These are phyloP conservation scores for Erigeron philadelphicus DNA, from an alignment of 140 eudicot species.

Conservation along the genomic window DNA sequence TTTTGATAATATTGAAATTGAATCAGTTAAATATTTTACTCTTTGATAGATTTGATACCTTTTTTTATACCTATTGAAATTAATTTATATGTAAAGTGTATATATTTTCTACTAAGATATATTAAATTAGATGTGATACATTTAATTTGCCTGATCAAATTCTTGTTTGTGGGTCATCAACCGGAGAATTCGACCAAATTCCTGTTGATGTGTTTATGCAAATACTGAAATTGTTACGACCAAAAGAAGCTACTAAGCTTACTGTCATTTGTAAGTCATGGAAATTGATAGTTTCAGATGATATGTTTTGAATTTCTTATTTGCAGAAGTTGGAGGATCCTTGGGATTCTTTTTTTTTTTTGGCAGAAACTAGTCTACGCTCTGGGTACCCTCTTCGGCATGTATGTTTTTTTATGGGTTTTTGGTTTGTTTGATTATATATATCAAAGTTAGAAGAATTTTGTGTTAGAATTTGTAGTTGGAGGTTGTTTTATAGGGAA, in stretches of 20 bases:
- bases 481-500: no score
- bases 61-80: no score
- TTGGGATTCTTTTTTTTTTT: conserved; percentile 64
- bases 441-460: neutral
- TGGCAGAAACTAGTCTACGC: conserved; percentile 56
- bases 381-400: conserved; percentile 66
- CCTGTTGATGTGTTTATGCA: conserved; percentile 53
- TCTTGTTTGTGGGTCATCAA: conserved; percentile 38
- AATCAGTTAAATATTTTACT: no score
- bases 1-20: no score
- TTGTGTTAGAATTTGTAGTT: no score
- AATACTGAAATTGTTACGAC: conserved; percentile 56
- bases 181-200: conserved; percentile 64
- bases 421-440: neutral
- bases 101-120: no score
- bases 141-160: conserved; percentile 21
- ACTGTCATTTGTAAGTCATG: conserved; percentile 53
- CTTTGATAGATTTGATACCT: no score
- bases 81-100: no score
- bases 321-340: conserved; percentile 51
- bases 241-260: conserved; percentile 58
- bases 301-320: conserved; percentile 56
- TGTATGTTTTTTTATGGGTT: neutral
- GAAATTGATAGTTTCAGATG: conserved; percentile 48
- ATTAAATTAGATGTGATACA: no score